Percentiles rank a stretch among this genome's conserved stretches.
These are phyloP conservation scores for Phytophthora citricola DNA, from an alignment of 352 stramenopile genomes.

Conservation along the genomic window DNA sequence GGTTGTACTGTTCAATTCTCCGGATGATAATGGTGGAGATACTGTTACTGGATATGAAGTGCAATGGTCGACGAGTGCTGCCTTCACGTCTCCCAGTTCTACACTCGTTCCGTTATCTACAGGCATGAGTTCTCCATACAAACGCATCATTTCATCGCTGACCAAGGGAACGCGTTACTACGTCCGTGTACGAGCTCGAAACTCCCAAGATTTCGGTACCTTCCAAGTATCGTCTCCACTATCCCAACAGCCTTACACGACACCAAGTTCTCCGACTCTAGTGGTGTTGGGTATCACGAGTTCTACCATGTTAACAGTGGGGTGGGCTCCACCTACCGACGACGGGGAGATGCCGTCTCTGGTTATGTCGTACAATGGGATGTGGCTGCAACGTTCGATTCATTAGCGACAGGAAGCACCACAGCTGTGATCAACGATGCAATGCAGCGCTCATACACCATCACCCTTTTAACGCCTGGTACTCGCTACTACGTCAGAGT, in stretches of 20 bases:
- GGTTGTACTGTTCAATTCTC: conserved; percentile 89
- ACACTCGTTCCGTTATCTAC: conserved; percentile 60
- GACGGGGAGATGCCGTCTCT: conserved; percentile 91
- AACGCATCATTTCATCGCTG: conserved; percentile 60
- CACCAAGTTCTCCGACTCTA: conserved; percentile 85
- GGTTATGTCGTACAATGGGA: conserved; percentile 95
- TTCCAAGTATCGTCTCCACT: conserved; percentile 90
- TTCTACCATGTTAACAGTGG: conserved; percentile 93
- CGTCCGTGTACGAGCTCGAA: conserved; percentile 71
- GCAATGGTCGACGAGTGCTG: conserved; percentile 87
- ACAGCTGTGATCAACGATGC: conserved; percentile 65
- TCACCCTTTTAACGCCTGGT: conserved; percentile 83
- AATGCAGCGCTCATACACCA: conserved; percentile 77
- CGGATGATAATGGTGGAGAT: conserved; percentile 84
- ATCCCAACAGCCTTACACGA: conserved; percentile 93
- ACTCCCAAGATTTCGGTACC: conserved; percentile 77
- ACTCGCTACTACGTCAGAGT: conserved; percentile 92
- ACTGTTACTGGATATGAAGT: conserved; percentile 92
- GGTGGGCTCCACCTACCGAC: conserved; percentile 83
- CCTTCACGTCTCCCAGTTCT: conserved; percentile 68
- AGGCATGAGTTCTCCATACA: conserved; percentile 61
- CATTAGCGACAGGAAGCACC: conserved; percentile 62
- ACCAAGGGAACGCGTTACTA: conserved; percentile 77
- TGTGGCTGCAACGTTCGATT: conserved; percentile 88
- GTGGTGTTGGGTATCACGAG: conserved; percentile 79